Conservation (phyloP, 257 asterid species). For the Scutellaria minor region DNA sequence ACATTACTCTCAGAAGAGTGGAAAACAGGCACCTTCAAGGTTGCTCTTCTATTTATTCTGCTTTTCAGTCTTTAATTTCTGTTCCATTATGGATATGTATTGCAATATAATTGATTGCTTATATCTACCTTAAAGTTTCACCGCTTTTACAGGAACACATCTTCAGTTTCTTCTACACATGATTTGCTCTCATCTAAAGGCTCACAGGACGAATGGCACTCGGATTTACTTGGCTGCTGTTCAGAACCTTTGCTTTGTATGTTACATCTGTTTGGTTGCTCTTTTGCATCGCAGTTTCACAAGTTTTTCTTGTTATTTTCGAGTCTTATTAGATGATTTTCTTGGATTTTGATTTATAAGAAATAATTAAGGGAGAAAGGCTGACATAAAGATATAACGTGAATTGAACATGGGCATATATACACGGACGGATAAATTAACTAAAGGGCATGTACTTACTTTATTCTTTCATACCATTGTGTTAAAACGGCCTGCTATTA, state of each 20-base stretch:
- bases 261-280: constrained; percentile 35
- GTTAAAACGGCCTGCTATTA: background rate
- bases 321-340: background rate
- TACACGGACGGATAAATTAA: background rate
- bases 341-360: background rate
- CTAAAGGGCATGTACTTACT: background rate
- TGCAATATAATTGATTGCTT: background rate
- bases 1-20: constrained; percentile 48
- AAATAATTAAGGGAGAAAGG: background rate
- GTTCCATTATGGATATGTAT: background rate
- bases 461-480: background rate
- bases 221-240: constrained; percentile 91
- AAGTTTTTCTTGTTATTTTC: constrained; percentile 9
- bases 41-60: constrained; percentile 38
- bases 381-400: background rate
- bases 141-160: constrained; percentile 50
- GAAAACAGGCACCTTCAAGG: constrained; percentile 68
- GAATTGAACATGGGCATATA: background rate
- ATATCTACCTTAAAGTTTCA: constrained; percentile 13
- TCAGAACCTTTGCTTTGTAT: constrained; percentile 90
- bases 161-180: constrained; percentile 68
- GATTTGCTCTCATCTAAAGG: constrained; percentile 67
- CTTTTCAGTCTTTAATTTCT: background rate
- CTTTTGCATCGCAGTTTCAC: constrained; percentile 7
- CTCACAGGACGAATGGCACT: constrained; percentile 73